phyloP scores from a whole-genome alignment of 139 green algal genomes.

The Picochlorum sp. region DNA sequence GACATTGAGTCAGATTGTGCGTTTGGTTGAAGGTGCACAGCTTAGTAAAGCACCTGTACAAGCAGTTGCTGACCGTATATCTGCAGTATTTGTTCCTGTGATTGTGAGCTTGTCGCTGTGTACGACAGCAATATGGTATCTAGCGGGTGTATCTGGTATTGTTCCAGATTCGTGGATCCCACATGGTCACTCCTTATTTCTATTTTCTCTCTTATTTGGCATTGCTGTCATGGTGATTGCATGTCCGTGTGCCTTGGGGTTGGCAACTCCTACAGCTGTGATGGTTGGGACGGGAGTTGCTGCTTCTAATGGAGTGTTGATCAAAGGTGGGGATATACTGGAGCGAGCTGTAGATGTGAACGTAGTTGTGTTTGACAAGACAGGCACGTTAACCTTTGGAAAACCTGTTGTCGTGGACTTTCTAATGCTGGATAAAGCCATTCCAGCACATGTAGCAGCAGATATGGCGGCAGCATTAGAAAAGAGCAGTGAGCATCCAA shows the following conservation, averaged over 20 bases:
- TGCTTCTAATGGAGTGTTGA: slow-evolving; percentile 79
- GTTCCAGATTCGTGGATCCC: slow-evolving; percentile 68
- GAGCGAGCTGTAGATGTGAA: slow-evolving; percentile 49
- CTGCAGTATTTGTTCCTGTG: slow-evolving; percentile 79
- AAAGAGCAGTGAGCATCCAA: slow-evolving; percentile 76
- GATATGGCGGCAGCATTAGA: slow-evolving; percentile 74
- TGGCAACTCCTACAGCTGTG: slow-evolving; percentile 96
- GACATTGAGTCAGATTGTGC: slow-evolving; percentile 84
- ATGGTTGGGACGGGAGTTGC: slow-evolving; percentile 92
- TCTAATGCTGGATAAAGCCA: neutral
- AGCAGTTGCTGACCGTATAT: slow-evolving; percentile 75
- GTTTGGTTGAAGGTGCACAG: slow-evolving; percentile 89
- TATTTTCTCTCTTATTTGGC: slow-evolving; percentile 89
- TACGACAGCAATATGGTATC: slow-evolving; percentile 73
- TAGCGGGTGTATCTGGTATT: slow-evolving; percentile 34
- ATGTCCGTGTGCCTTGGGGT: slow-evolving; percentile 91
- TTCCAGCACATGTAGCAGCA: slow-evolving; percentile 3
- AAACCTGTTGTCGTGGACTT: slow-evolving; percentile 49
- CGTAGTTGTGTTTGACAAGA: slow-evolving; percentile 92
- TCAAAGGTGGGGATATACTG: slow-evolving; percentile 83
- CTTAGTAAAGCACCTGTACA: slow-evolving; percentile 94
- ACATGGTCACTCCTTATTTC: slow-evolving; percentile 64
- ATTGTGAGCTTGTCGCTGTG: slow-evolving; percentile 69
- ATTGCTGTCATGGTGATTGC: slow-evolving; percentile 96
- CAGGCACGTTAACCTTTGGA: slow-evolving; percentile 86